Evolutionary conservation across 176 grass and related monocot genomes (phyloP).

Genomic region (Triticum turgidum): DNA sequence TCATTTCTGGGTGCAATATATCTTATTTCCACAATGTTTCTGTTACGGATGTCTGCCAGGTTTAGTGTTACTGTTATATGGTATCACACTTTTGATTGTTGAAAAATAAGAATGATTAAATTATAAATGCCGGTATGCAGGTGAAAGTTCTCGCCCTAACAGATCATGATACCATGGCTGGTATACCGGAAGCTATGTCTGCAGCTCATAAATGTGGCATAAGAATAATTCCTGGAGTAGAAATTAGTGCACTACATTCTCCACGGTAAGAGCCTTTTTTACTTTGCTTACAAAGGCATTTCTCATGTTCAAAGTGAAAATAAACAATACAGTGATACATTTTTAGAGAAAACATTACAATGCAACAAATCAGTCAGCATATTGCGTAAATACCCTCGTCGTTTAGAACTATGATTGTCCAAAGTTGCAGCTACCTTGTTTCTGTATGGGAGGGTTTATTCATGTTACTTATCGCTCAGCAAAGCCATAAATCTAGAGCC

Average conservation of each 20-base stretch:
- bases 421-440: neutral
- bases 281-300: neutral
- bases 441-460: neutral
- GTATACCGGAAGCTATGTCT: constrained; percentile 72
- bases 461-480: neutral
- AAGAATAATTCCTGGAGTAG: constrained; percentile 89
- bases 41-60: neutral
- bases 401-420: neutral
- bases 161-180: constrained; percentile 95
- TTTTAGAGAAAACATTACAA: neutral
- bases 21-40: neutral
- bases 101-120: constrained; percentile 40
- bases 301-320: neutral
- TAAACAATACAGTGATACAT: constrained; percentile 1
- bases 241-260: constrained; percentile 87
- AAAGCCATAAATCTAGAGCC: neutral
- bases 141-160: constrained; percentile 95
- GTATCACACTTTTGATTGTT: neutral
- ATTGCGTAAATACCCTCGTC: neutral
- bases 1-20: neutral
- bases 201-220: constrained; percentile 75
- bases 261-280: constrained; percentile 43
- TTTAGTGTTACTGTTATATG: constrained; percentile 1
- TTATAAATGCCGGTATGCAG: constrained; percentile 35
- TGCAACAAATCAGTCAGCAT: neutral